Evolutionary conservation across 1,284 basidiomycete genomes (phyloP), one percentile per base, ranked within the genome.

Genomic region (Rhodotorula glutinis): DNA sequence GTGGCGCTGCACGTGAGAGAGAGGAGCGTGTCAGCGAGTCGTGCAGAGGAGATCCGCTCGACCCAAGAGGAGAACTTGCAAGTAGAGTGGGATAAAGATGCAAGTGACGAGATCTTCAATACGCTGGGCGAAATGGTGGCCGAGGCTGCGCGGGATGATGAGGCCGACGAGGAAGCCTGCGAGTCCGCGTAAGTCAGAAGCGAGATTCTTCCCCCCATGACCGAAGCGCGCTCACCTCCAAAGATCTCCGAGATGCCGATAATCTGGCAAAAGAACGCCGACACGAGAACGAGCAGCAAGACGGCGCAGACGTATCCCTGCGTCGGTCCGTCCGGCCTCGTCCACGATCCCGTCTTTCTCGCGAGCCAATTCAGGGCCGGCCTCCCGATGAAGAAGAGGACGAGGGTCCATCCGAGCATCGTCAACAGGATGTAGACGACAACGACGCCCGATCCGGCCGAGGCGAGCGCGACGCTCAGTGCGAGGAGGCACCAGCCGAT

Each of bases 401-500:
- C 78, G 8, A 95, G 75, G 0, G 88, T 85, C 61, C 89, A 97
- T 0, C 84, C 95, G 10, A 95, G 80, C 60, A 90, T 89, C 17
- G 83, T 80, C n/a, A 95, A 82, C 14, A 95, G 83, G 67, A 91
- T 87, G 80, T 87, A 94, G 27, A 96, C 81, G 69, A 25, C 88
- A 86, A 67, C 84, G 78, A 81, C 78, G 2, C 88, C 88, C 0
- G 84, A 83, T 0, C 86, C 82, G 0, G 90, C 89, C 69, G 94
- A 96, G 67, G 94, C 91, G 53, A 98, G 85, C 0, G 94, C 91
- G 11, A 97, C 88, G 9, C 89, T 89, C 53, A 98, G 82, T 0
- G 94, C 93, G 43, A 85, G 80, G 25, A 85, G 77, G 56, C 83
- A 80, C 83, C 84, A 85, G 38, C 83, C 92, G 65, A 60, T 59